Conservation (phyloP, 306 rosid species). For the Begonia loranthoides region DNA sequence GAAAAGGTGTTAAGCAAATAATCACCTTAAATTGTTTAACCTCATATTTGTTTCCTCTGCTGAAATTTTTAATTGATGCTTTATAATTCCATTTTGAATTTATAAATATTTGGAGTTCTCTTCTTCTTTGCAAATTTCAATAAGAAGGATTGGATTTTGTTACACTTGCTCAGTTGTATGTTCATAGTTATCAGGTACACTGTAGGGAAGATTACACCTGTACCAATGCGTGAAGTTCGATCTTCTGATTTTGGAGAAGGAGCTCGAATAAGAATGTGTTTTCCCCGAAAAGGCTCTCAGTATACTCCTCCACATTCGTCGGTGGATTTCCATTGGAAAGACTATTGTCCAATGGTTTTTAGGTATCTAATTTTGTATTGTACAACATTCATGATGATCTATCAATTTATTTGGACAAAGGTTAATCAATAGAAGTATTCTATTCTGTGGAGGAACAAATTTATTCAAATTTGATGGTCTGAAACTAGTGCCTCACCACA, state of each 20-base stretch:
- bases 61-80: too few species aligned
- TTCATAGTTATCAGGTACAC: constrained; percentile 68
- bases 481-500: too few species aligned
- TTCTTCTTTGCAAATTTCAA: too few species aligned
- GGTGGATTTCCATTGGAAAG: constrained; percentile 84
- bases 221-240: constrained; percentile 92
- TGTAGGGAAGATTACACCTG: constrained; percentile 95
- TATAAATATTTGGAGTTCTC: too few species aligned
- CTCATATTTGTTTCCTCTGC: too few species aligned
- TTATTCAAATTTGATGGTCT: too few species aligned
- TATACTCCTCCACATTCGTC: constrained; percentile 89
- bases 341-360: constrained; percentile 98
- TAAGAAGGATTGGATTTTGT: neutral
- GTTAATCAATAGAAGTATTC: too few species aligned
- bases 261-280: constrained; percentile 90
- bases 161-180: constrained; percentile 15
- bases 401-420: neutral
- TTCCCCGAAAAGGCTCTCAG: constrained; percentile 77
- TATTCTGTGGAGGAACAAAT: too few species aligned
- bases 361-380: constrained; percentile 37
- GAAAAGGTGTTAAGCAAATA: too few species aligned
- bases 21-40: too few species aligned
- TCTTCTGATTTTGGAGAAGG: constrained; percentile 79
- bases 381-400: neutral
- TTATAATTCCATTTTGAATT: too few species aligned